A percentile compares a stretch with the other conserved stretches of the same genome.
Evolutionary conservation across 2,329 filamentous ascomycete species (phyloP).

Genomic region (Fusarium stilboides): DNA sequence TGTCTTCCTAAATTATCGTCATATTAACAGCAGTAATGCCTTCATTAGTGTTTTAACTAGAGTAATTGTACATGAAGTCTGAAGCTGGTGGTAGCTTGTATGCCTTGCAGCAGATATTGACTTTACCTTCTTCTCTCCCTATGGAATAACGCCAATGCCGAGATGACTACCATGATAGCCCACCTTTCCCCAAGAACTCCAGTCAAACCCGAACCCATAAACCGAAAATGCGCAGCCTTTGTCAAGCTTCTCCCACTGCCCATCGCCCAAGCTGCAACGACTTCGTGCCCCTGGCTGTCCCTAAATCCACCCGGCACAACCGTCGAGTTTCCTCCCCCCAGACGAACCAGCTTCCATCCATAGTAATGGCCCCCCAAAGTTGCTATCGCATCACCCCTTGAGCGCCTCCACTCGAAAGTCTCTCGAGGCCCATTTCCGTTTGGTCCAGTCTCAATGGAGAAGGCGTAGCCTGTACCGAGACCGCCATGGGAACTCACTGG

Average conservation of each 20-base stretch:
- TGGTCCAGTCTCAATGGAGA: constrained; percentile 41
- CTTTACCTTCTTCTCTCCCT: constrained; percentile 18
- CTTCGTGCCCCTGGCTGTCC: constrained; percentile 41
- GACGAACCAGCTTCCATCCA: constrained; percentile 47
- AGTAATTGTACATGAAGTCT: neutral
- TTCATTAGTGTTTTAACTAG: neutral
- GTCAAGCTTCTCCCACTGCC: constrained; percentile 27
- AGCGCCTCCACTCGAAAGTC: constrained; percentile 46
- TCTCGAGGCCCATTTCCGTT: constrained; percentile 37
- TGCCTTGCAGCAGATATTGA: too few species aligned
- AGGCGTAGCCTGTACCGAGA: constrained; percentile 30
- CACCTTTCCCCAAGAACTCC: constrained; percentile 47
- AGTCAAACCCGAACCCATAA: constrained; percentile 43
- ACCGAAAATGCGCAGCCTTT: constrained; percentile 43
- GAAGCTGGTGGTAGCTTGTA: neutral
- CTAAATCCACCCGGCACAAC: constrained; percentile 31
- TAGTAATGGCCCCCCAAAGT: constrained; percentile 29
- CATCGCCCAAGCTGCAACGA: constrained; percentile 46
- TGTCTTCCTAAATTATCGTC: too few species aligned
- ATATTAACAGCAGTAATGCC: too few species aligned
- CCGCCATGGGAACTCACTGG: constrained; percentile 17
- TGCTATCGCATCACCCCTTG: constrained; percentile 33
- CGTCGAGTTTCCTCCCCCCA: constrained; percentile 21
- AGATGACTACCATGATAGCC: constrained; percentile 47
- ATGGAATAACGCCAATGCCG: constrained; percentile 37